These are phyloP conservation scores for Mortierella sp. DNA, from an alignment of 371 early-diverging fungal genomes.

Conservation along the genomic window DNA sequence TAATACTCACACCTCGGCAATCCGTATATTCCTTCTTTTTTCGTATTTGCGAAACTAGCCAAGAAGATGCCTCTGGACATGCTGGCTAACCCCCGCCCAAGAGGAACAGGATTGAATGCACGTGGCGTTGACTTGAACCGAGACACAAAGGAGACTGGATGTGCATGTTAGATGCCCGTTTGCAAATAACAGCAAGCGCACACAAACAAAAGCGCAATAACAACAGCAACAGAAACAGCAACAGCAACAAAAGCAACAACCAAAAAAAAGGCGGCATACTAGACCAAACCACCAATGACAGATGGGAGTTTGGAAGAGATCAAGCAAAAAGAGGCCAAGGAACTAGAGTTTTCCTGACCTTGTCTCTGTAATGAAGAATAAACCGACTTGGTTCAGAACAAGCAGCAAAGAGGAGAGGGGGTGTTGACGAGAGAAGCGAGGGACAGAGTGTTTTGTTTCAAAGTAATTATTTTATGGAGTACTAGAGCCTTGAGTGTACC, in stretches of 20 bases:
- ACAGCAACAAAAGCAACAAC: neutral
- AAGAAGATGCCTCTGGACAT: conserved; percentile 80
- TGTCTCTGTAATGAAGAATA: too few species aligned
- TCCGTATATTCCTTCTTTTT: neutral
- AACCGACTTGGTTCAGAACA: too few species aligned
- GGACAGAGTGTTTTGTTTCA: too few species aligned
- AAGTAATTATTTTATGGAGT: too few species aligned
- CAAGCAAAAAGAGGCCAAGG: too few species aligned
- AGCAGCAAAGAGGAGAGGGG: too few species aligned
- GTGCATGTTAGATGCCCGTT: conserved; percentile 51
- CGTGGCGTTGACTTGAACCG: conserved; percentile 59
- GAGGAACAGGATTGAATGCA: conserved; percentile 48
- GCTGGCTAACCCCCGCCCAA: conserved; percentile 57
- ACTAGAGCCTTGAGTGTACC: too few species aligned
- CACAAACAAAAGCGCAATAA: neutral
- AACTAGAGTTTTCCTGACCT: too few species aligned
- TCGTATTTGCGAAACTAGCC: conserved; percentile 57
- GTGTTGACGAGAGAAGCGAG: too few species aligned
- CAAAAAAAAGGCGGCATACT: too few species aligned
- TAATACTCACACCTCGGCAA: neutral
- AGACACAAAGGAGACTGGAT: conserved; percentile 51
- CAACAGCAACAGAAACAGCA: neutral
- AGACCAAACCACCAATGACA: too few species aligned
- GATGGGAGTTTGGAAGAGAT: too few species aligned
- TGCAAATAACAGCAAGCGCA: neutral